A percentile compares a stretch with the other conserved stretches of the same genome.
Conservation (phyloP, 2,329 filamentous ascomycete species). For the Talaromyces islandicus region DNA sequence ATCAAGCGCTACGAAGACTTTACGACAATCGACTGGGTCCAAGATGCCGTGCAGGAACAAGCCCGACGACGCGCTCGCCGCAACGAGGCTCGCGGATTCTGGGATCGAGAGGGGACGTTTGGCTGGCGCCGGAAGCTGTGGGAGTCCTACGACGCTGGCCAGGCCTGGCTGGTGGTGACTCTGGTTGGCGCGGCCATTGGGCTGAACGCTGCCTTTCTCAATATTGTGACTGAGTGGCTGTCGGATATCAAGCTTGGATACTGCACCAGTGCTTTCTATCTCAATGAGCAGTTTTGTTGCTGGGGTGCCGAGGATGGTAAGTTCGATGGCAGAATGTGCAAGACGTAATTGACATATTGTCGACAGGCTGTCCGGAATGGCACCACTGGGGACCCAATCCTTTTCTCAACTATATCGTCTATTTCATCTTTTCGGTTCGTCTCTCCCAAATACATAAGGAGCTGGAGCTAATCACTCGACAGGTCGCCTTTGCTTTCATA, state of each 20-base stretch:
- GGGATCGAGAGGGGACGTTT: conserved; percentile 60
- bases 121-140: conserved; percentile 76
- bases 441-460: background rate
- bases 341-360: background rate
- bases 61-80: conserved; percentile 70
- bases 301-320: conserved; percentile 85
- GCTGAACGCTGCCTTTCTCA: conserved; percentile 84
- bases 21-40: conserved; percentile 94
- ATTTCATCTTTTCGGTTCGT: conserved; percentile 71
- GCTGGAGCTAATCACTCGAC: conserved; percentile 1
- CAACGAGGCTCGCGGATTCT: conserved; percentile 65
- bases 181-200: conserved; percentile 88
- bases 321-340: conserved; percentile 11
- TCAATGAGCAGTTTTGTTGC: conserved; percentile 97
- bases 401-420: conserved; percentile 77
- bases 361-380: conserved; percentile 75
- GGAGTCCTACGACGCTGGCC: conserved; percentile 90
- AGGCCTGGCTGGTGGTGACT: conserved; percentile 96
- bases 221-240: conserved; percentile 95
- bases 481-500: conserved; percentile 73
- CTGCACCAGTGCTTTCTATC: conserved; percentile 90
- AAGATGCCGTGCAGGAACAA: conserved; percentile 90
- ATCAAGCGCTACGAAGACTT: conserved; percentile 99
- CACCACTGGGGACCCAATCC: conserved; percentile 76
- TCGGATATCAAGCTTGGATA: conserved; percentile 94